Evolutionary conservation across 805 yeast species (phyloP).

Genomic region (Nakazawaea peltata): DNA sequence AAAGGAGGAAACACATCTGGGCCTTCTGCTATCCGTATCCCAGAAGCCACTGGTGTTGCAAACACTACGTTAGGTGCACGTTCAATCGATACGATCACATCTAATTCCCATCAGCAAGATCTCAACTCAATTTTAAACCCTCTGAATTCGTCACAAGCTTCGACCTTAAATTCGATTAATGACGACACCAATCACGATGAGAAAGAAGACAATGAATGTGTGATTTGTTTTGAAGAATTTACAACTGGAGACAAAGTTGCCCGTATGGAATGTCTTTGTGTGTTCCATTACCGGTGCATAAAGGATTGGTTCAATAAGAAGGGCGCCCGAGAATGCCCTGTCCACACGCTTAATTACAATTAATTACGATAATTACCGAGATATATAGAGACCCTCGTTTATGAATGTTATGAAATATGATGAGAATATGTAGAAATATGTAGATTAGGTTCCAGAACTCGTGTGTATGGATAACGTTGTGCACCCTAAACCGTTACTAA

Average conservation of each 20-base stretch:
- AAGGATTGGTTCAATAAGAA: constrained; percentile 84
- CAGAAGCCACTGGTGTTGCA: background rate
- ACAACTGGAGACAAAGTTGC: constrained; percentile 85
- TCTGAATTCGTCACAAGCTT: constrained; percentile 1
- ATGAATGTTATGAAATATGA: too few relatives aligned
- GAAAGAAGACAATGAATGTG: constrained; percentile 66
- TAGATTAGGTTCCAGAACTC: too few relatives aligned
- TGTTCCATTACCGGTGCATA: constrained; percentile 87
- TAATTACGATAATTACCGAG: too few relatives aligned
- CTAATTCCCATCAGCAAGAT: background rate
- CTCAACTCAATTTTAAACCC: constrained; percentile 1
- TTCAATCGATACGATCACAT: background rate
- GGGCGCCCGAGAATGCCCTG: constrained; percentile 83
- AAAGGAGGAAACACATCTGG: too few relatives aligned
- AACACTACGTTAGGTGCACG: background rate
- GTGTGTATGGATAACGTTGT: too few relatives aligned
- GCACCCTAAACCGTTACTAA: too few relatives aligned
- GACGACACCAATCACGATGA: constrained; percentile 14
- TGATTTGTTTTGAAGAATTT: constrained; percentile 88
- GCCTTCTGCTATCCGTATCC: too few relatives aligned
- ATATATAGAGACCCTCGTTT: too few relatives aligned
- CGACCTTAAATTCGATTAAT: constrained; percentile 7
- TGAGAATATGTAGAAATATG: too few relatives aligned
- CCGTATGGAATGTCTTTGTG: constrained; percentile 87
- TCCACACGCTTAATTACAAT: constrained; percentile 45